phyloP scores from a whole-genome alignment of 2,329 filamentous ascomycete genomes.

The Aspergillus sp. region DNA sequence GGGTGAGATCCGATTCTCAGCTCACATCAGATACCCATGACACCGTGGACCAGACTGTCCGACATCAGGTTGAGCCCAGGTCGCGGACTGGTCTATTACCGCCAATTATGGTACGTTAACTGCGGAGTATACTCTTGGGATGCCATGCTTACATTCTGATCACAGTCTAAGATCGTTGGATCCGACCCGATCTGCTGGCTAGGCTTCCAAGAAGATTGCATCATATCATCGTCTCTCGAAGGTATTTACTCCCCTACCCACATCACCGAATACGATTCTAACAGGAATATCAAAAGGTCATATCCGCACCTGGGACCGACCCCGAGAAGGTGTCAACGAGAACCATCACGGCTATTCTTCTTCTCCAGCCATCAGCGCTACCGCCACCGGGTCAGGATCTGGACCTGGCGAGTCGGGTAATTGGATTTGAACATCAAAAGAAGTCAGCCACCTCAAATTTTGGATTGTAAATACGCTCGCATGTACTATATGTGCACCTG shows the following conservation, averaged over 20 bases:
- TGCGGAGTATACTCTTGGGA: no score
- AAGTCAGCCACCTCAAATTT: no score
- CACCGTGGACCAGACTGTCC: conserved; percentile 53
- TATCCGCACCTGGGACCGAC: conserved; percentile 67
- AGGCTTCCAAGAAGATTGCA: conserved; percentile 87
- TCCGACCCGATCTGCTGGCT: conserved; percentile 83
- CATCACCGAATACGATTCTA: background rate
- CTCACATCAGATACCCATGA: conserved; percentile 43
- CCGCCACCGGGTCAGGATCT: conserved; percentile 10
- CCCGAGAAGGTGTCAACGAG: conserved; percentile 38
- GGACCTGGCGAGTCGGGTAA: conserved; percentile 7
- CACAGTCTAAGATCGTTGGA: conserved; percentile 72
- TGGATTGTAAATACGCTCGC: no score
- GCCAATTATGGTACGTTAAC: conserved; percentile 68
- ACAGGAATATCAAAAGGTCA: conserved; percentile 49
- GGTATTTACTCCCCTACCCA: conserved; percentile 49
- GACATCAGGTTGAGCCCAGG: conserved; percentile 79
- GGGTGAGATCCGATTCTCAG: conserved; percentile 65
- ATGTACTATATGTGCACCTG: no score
- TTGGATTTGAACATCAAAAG: background rate
- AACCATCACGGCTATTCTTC: conserved; percentile 14
- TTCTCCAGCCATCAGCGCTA: conserved; percentile 12
- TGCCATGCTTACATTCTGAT: background rate
- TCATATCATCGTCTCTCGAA: conserved; percentile 85
- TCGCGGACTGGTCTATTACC: conserved; percentile 78